phyloP scores from a whole-genome alignment of 345 rosid species.

The Heritiera littoralis region DNA sequence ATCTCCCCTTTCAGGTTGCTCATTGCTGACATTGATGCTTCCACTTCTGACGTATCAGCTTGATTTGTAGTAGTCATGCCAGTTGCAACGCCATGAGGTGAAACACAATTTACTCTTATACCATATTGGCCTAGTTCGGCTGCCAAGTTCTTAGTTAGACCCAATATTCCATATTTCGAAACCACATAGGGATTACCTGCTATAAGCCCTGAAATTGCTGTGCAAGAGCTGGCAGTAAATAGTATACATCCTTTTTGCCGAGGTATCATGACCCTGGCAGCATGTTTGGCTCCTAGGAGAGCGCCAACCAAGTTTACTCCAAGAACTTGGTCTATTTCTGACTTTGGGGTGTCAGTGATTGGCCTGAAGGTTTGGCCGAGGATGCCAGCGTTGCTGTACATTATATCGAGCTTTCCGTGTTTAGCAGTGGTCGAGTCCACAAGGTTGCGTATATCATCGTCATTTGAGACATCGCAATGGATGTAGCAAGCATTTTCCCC shows the following conservation, averaged over 20 bases:
- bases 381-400: conserved; percentile 45
- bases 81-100: conserved; percentile 26
- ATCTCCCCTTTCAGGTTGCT: conserved; percentile 33
- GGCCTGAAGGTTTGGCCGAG: neutral
- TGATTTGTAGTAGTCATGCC: too few species aligned
- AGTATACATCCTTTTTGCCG: conserved; percentile 32
- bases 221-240: conserved; percentile 38
- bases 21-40: neutral
- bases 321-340: conserved; percentile 33
- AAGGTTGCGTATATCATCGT: conserved; percentile 29
- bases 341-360: conserved; percentile 5
- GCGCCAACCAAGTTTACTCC: conserved; percentile 35
- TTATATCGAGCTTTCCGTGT: conserved; percentile 44
- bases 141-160: conserved; percentile 19
- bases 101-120: conserved; percentile 43
- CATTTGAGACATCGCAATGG: conserved; percentile 39
- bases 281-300: conserved; percentile 44
- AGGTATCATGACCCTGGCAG: neutral
- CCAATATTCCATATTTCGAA: conserved; percentile 25
- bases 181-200: too few species aligned
- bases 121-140: conserved; percentile 20
- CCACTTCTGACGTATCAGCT: neutral
- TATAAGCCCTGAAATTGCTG: conserved; percentile 29
- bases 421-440: conserved; percentile 32
- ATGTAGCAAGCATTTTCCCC: conserved; percentile 31